Base-by-base conservation (phyloP, 1,139 yeast species). In the Candida sp. region DNA sequence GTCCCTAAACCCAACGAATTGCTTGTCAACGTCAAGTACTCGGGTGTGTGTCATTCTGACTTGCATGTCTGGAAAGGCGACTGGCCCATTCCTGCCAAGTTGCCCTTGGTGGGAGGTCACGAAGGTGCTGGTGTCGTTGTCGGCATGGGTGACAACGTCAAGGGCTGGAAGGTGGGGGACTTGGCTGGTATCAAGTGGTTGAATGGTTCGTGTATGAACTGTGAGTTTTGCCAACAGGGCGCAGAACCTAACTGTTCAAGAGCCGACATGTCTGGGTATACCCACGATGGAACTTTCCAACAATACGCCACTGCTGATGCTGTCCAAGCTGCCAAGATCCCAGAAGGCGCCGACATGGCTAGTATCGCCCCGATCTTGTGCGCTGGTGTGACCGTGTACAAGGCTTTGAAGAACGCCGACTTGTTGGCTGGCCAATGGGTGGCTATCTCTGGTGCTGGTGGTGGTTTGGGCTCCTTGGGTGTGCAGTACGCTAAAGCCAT, bases 111-210 rank as follows among this genome's bases (percentile, higher is more conserved):
- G 42, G 92, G 92, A 62, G 93, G 93, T 63, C 93, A 87, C 67
- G 93, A 87, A 73, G 93, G 93, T 74, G 91, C 91, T 40, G 93
- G 93, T 71, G 81, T 81, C 35, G 92, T 87, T 58, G 92, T 87
- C 49, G 91, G 81, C 42, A 73, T 81, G 68, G 93, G 93, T 60
- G 75, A 75, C 40, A 81, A 83, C 61, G 93, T 86, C 50, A 77
- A 67, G 42, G 85, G 85, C 60, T 86, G 87, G 77, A 75, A 86
- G 64, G 70, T 86, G 54, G 92, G 92, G 65, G 91, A 86, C 62
- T 75, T 66, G 37, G 92, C 91, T 26, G 92, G 92, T 70, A 76
- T 86, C 63, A 86, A 86, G 69, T 86, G 91, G 91, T 73, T 86
- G 64, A 86, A 86, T 66, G 85, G 89, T 55, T 84, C 90, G 8